Conservation (phyloP, 2,329 filamentous ascomycete genomes). For the Fusarium sulawesiense region DNA sequence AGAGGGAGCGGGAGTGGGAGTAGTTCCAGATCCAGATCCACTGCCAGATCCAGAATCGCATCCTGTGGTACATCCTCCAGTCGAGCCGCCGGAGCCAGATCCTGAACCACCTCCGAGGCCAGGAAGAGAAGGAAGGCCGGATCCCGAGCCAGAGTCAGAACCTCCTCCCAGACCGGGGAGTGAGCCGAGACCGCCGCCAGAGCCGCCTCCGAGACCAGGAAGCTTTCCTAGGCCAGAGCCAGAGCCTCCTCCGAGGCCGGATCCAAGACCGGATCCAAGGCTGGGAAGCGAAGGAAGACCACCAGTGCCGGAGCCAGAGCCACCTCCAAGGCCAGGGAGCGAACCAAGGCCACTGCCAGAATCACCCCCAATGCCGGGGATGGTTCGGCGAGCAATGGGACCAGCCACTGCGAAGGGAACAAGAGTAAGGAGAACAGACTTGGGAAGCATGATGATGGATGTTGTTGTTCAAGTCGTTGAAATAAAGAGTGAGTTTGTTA, state of each 20-base stretch:
- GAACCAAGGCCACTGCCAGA: slow-evolving; percentile 9
- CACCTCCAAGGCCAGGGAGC: slow-evolving; percentile 7
- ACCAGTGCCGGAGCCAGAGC: not conserved
- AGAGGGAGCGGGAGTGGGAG: not conserved
- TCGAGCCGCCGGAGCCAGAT: not conserved
- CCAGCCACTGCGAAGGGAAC: slow-evolving; percentile 40
- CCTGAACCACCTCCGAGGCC: not conserved
- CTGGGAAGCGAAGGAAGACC: not conserved
- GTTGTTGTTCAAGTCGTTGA: slow-evolving; percentile 4
- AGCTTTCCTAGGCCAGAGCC: not conserved
- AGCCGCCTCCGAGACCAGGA: not conserved
- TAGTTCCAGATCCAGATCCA: not conserved
- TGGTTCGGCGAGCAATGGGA: slow-evolving; percentile 29
- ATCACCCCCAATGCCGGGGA: slow-evolving; percentile 1
- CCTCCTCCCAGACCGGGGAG: not conserved
- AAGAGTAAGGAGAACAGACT: slow-evolving; percentile 38
- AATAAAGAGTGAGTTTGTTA: slow-evolving; percentile 9
- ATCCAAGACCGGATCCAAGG: not conserved
- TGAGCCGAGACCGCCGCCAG: not conserved
- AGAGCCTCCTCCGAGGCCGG: not conserved
- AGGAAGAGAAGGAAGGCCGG: not conserved
- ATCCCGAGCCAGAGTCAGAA: not conserved
- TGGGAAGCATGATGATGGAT: slow-evolving; percentile 36
- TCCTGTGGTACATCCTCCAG: not conserved
- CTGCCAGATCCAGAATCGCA: not conserved